Percentiles rank a stretch among this genome's conserved stretches.
Conservation (phyloP, 2,329 filamentous ascomycete species). For the Arthrobotrys conoides region DNA sequence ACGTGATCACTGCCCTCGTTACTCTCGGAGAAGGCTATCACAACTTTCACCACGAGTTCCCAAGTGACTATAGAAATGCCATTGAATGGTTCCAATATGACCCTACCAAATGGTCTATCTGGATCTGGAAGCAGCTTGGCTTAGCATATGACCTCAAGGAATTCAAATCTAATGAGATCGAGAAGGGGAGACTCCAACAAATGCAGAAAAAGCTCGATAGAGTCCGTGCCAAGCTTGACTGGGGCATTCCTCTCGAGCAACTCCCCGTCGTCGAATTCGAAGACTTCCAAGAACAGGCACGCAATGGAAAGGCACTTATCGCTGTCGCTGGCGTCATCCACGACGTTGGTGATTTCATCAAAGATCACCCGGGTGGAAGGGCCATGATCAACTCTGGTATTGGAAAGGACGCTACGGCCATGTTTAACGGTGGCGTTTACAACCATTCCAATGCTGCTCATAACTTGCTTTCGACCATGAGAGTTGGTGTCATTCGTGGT, state of each 20-base stretch:
- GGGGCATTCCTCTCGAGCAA: conserved; percentile 87
- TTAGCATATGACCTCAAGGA: conserved; percentile 90
- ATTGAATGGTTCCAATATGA: conserved; percentile 94
- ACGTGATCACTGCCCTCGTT: conserved; percentile 86
- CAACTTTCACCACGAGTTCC: conserved; percentile 97
- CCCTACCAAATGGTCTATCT: conserved; percentile 91
- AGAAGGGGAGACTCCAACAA: conserved; percentile 91
- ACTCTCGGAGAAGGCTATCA: conserved; percentile 92
- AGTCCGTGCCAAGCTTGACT: conserved; percentile 84
- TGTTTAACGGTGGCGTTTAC: conserved; percentile 94
- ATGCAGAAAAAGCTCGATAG: conserved; percentile 93
- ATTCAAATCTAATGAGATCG: conserved; percentile 91
- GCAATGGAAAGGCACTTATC: conserved; percentile 82
- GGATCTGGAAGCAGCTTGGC: conserved; percentile 84
- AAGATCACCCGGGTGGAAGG: conserved; percentile 90
- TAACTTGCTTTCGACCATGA: conserved; percentile 89
- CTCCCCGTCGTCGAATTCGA: conserved; percentile 89
- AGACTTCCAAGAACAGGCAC: conserved; percentile 82
- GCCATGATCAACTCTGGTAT: conserved; percentile 85
- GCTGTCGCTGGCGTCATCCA: conserved; percentile 88
- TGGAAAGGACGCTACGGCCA: conserved; percentile 88
- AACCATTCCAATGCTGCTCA: conserved; percentile 90
- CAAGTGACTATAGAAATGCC: conserved; percentile 91
- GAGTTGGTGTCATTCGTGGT: conserved; percentile 86
- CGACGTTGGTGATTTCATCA: conserved; percentile 86